phyloP scores from a whole-genome alignment of 768 basidiomycete species.

The Mycena epipterygia region DNA sequence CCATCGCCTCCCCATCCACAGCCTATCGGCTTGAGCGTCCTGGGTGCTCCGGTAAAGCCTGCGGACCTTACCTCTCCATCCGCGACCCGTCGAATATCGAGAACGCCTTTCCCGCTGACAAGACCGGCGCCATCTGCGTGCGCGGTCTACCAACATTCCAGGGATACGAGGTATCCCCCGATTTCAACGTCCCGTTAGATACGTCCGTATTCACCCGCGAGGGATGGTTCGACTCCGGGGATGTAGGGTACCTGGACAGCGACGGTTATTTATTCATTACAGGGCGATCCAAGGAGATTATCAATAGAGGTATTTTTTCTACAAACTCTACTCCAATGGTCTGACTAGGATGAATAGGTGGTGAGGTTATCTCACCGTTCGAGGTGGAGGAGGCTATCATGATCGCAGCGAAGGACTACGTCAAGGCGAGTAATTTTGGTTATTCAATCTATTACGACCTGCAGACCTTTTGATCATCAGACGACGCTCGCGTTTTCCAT shows the following conservation, averaged over 20 bases:
- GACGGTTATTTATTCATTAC: conserved; percentile 67
- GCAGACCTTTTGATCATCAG: conserved; percentile 35
- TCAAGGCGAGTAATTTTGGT: conserved; percentile 45
- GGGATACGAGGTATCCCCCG: conserved; percentile 58
- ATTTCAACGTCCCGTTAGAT: conserved; percentile 57
- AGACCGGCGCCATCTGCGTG: conserved; percentile 67
- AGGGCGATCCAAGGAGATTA: conserved; percentile 73
- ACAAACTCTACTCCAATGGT: too few species aligned
- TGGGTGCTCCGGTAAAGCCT: conserved; percentile 62
- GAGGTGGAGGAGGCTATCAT: conserved; percentile 71
- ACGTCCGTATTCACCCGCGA: conserved; percentile 61
- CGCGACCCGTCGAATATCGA: conserved; percentile 53
- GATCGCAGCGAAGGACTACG: conserved; percentile 54
- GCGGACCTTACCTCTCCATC: conserved; percentile 61
- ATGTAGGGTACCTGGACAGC: conserved; percentile 60
- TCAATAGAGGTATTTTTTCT: too few species aligned
- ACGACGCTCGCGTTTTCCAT: conserved; percentile 58
- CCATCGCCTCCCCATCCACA: conserved; percentile 59
- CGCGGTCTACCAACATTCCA: conserved; percentile 67
- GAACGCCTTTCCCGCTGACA: conserved; percentile 49
- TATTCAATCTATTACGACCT: background rate
- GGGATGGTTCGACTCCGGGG: conserved; percentile 68
- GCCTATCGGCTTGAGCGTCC: conserved; percentile 60
- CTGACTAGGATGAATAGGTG: too few species aligned
- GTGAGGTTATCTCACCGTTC: conserved; percentile 72